These are phyloP conservation scores for Apiospora aurea DNA, from an alignment of 2,329 filamentous ascomycete species.

Conservation along the genomic window DNA sequence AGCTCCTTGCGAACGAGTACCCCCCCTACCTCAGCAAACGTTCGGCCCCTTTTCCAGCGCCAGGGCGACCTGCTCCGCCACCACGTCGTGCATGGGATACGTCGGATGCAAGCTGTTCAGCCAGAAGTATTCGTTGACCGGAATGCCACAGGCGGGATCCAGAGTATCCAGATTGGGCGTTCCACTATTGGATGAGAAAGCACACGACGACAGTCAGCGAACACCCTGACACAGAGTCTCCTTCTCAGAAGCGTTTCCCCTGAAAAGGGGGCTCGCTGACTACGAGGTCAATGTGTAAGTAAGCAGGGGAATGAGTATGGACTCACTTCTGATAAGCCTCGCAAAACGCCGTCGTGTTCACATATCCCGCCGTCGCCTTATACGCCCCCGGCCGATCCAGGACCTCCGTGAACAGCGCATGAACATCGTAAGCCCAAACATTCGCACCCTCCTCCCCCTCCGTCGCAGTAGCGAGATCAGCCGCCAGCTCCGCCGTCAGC, in stretches of 20 bases:
- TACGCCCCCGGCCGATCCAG: constrained; percentile 59
- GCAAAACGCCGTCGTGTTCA: constrained; percentile 65
- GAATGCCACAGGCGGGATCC: constrained; percentile 54
- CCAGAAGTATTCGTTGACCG: constrained; percentile 71
- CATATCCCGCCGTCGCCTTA: constrained; percentile 56
- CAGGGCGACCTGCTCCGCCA: constrained; percentile 56
- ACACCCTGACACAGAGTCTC: neutral
- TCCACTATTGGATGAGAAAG: constrained; percentile 47
- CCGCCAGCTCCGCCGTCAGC: constrained; percentile 50
- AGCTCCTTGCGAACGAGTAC: neutral
- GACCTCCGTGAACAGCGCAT: constrained; percentile 57
- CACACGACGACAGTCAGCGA: neutral
- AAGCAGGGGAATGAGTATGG: no score
- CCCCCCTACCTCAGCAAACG: neutral
- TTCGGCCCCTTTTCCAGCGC: constrained; percentile 15
- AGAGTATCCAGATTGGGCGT: constrained; percentile 51
- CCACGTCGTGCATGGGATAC: constrained; percentile 65
- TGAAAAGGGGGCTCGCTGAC: no score
- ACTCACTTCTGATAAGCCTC: constrained; percentile 57
- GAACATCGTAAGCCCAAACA: constrained; percentile 61
- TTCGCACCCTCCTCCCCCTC: constrained; percentile 47
- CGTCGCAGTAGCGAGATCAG: constrained; percentile 41
- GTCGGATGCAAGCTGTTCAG: constrained; percentile 70
- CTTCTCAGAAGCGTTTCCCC: no score
- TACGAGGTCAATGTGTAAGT: no score